Percentiles rank a stretch among this genome's conserved stretches.
phyloP scores from a whole-genome alignment of 2,329 filamentous ascomycete species.

The Davidsoniella neocaledoniae region DNA sequence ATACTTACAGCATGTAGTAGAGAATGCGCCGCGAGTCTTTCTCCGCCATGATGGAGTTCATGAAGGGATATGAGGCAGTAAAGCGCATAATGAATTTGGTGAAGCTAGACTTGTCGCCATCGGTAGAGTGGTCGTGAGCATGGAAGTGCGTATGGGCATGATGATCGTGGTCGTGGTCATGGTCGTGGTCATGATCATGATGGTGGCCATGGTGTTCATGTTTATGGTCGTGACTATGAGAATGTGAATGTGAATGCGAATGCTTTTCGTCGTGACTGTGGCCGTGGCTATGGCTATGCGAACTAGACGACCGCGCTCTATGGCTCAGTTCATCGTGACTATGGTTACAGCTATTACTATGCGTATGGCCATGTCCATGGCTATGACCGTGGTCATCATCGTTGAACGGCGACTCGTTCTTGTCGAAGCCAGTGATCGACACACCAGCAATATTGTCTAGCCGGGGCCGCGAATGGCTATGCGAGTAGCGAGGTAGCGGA shows the following conservation, averaged over 20 bases:
- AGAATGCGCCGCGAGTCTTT: slow-evolving; percentile 90
- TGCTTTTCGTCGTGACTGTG: neutral
- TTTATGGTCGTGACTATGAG: slow-evolving; percentile 18
- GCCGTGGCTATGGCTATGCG: slow-evolving; percentile 14
- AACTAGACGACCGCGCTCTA: neutral
- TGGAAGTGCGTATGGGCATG: slow-evolving; percentile 18
- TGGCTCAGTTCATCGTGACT: slow-evolving; percentile 14
- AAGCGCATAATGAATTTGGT: slow-evolving; percentile 57
- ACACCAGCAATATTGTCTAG: neutral
- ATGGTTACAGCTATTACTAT: slow-evolving; percentile 14
- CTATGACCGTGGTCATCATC: slow-evolving; percentile 13
- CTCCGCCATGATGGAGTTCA: slow-evolving; percentile 75
- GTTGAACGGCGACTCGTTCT: neutral
- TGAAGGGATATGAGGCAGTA: slow-evolving; percentile 54
- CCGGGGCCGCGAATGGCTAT: neutral
- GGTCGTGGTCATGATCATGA: slow-evolving; percentile 18
- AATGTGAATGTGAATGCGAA: slow-evolving; percentile 12
- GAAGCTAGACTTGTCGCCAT: slow-evolving; percentile 36
- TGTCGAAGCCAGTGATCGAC: neutral
- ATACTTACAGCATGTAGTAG: slow-evolving; percentile 76
- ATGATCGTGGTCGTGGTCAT: slow-evolving; percentile 15
- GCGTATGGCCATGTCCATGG: slow-evolving; percentile 15
- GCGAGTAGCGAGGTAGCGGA: neutral
- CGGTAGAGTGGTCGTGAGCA: slow-evolving; percentile 14
- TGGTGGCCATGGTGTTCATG: slow-evolving; percentile 17